A percentile compares a stretch with the other conserved stretches of the same genome.
Evolutionary conservation across 2,329 filamentous ascomycete genomes (phyloP).

Genomic region (Phoma sp.): DNA sequence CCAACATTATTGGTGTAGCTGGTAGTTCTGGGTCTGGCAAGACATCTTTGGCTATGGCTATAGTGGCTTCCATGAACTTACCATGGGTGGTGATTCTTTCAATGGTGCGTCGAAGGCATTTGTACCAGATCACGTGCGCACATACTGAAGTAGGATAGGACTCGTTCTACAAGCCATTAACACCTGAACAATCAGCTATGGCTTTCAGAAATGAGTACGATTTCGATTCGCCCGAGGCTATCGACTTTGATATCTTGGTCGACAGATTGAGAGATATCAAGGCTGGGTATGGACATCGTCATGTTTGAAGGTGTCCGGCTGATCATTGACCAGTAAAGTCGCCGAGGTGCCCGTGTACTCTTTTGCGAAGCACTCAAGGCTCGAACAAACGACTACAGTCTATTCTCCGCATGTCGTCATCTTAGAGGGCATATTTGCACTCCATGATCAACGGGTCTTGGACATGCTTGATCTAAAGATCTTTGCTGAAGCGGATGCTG

Average conservation of each 20-base stretch:
- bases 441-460: slow-evolving; percentile 86
- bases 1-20: slow-evolving; percentile 95
- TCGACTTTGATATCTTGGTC: slow-evolving; percentile 91
- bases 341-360: slow-evolving; percentile 95
- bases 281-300: slow-evolving; percentile 70
- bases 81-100: slow-evolving; percentile 98
- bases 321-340: slow-evolving; percentile 67
- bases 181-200: slow-evolving; percentile 75
- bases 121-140: slow-evolving; percentile 34
- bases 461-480: slow-evolving; percentile 94
- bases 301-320: slow-evolving; percentile 15
- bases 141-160: slow-evolving; percentile 65
- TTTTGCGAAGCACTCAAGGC: slow-evolving; percentile 86
- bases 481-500: slow-evolving; percentile 94
- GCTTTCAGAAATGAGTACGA: slow-evolving; percentile 94
- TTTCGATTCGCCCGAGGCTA: slow-evolving; percentile 91
- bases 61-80: slow-evolving; percentile 86
- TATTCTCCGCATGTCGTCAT: slow-evolving; percentile 97
- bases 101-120: slow-evolving; percentile 68
- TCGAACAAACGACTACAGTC: slow-evolving; percentile 81
- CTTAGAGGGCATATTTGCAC: slow-evolving; percentile 92
- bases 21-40: slow-evolving; percentile 96
- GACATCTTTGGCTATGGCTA: slow-evolving; percentile 90
- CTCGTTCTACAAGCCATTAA: slow-evolving; percentile 94
- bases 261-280: slow-evolving; percentile 84